Evolutionary conservation across 2,329 filamentous ascomycete species (phyloP).

Genomic region (Colletotrichum godetiae): DNA sequence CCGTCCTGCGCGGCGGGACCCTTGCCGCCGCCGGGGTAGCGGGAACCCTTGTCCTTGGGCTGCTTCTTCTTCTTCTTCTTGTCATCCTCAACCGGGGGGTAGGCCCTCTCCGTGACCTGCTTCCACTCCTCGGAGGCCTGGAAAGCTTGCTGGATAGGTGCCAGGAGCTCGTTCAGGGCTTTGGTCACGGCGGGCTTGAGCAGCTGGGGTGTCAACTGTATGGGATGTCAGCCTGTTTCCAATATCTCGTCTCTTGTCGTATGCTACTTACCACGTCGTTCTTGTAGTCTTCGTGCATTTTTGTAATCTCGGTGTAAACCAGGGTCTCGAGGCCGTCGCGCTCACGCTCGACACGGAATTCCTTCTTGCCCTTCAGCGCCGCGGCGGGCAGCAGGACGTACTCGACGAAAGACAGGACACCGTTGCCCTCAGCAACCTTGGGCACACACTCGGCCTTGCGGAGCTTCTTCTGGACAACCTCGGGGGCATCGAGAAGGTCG

Average conservation of each 20-base stretch:
- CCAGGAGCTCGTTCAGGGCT: conserved; percentile 78
- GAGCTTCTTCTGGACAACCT: conserved; percentile 83
- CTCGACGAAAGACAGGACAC: conserved; percentile 87
- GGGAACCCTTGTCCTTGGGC: conserved; percentile 79
- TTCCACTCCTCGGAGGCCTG: conserved; percentile 82
- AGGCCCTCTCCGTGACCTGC: conserved; percentile 77
- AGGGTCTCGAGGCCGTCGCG: conserved; percentile 77
- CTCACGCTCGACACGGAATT: conserved; percentile 76
- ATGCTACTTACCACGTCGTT: conserved; percentile 67
- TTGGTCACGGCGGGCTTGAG: conserved; percentile 86
- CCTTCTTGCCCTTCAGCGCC: conserved; percentile 65
- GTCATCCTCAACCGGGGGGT: conserved; percentile 72
- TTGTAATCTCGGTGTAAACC: conserved; percentile 79
- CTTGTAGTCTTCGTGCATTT: conserved; percentile 83
- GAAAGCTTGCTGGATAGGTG: conserved; percentile 81
- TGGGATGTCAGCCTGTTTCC: conserved; percentile 32
- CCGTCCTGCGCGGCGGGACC: conserved; percentile 24
- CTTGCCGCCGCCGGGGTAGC: conserved; percentile 62
- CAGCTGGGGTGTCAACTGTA: conserved; percentile 80
- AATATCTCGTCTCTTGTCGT: not conserved
- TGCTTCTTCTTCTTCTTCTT: conserved; percentile 81
- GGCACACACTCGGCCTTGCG: conserved; percentile 86
- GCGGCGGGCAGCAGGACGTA: conserved; percentile 85
- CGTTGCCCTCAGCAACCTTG: conserved; percentile 84
- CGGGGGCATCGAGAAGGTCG: conserved; percentile 85